A percentile compares a stretch with the other conserved stretches of the same genome.
Conservation (phyloP, 2,329 filamentous ascomycete genomes). For the Aspergillus fumigatiaffinis region DNA sequence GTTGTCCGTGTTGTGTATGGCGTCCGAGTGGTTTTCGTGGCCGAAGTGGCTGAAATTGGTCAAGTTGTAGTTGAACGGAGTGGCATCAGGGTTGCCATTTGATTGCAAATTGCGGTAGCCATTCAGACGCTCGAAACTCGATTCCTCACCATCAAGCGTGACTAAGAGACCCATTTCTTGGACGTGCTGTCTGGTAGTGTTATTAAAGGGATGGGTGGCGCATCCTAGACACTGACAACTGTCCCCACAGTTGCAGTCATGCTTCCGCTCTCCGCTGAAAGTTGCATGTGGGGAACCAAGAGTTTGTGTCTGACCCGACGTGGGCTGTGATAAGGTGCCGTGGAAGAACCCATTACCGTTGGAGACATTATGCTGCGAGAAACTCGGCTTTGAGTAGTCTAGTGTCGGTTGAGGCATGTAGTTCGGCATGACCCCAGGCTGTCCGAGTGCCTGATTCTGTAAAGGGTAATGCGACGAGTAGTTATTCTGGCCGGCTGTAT, state of each 20-base stretch:
- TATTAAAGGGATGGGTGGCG: conserved; percentile 45
- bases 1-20: conserved; percentile 6
- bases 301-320: conserved; percentile 6
- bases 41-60: conserved; percentile 12
- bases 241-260: conserved; percentile 43
- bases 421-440: conserved; percentile 13
- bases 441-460: conserved; percentile 6
- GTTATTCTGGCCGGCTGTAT: conserved; percentile 10
- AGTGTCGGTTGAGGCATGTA: conserved; percentile 12
- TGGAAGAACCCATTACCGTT: conserved; percentile 17
- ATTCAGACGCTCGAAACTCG: conserved; percentile 16
- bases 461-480: conserved; percentile 16
- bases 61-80: conserved; percentile 17
- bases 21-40: conserved; percentile 12
- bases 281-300: conserved; percentile 7
- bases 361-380: conserved; percentile 9
- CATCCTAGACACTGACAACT: conserved; percentile 46
- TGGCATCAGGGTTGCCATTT: conserved; percentile 11
- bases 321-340: conserved; percentile 11
- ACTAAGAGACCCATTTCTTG: conserved; percentile 45
- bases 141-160: conserved; percentile 29
- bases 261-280: conserved; percentile 18
- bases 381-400: conserved; percentile 7
- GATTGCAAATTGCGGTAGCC: conserved; percentile 20
- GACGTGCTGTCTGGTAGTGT: conserved; percentile 42